These are phyloP conservation scores for Erodium moschatum DNA, from an alignment of 441 rosid genomes.

Conservation along the genomic window DNA sequence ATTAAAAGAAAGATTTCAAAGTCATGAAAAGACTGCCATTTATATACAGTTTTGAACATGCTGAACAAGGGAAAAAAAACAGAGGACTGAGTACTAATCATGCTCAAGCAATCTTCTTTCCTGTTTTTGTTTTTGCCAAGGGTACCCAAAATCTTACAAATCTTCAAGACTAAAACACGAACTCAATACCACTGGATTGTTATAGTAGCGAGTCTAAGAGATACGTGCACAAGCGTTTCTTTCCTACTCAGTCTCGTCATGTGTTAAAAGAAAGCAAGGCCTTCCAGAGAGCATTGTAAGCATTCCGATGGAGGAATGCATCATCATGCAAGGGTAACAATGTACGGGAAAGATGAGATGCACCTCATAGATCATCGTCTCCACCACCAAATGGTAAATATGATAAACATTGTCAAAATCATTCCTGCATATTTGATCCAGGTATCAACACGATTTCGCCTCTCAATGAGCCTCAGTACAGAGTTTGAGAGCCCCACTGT, in stretches of 20 bases:
- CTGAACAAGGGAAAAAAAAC: neutral
- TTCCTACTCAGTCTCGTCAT: no score
- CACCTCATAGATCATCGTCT: constrained; percentile 33
- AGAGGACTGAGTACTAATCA: neutral
- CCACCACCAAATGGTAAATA: constrained; percentile 61
- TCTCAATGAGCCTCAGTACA: constrained; percentile 78
- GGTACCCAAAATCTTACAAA: neutral
- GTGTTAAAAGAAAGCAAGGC: neutral
- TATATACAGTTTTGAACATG: no score
- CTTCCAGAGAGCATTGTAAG: neutral
- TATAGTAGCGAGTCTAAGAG: neutral
- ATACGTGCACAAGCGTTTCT: neutral
- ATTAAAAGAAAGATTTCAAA: neutral
- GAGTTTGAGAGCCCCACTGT: constrained; percentile 92
- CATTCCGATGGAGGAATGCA: neutral
- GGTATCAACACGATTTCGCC: constrained; percentile 78
- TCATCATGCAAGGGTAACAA: neutral
- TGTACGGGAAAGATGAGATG: neutral
- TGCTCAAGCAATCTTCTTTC: neutral
- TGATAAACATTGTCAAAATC: constrained; percentile 45
- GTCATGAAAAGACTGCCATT: neutral
- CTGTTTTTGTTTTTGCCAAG: neutral
- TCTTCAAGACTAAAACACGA: neutral
- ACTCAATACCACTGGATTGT: neutral
- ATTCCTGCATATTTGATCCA: constrained; percentile 88